Conservation (phyloP, 345 rosid genomes). For the Boechera stricta region DNA sequence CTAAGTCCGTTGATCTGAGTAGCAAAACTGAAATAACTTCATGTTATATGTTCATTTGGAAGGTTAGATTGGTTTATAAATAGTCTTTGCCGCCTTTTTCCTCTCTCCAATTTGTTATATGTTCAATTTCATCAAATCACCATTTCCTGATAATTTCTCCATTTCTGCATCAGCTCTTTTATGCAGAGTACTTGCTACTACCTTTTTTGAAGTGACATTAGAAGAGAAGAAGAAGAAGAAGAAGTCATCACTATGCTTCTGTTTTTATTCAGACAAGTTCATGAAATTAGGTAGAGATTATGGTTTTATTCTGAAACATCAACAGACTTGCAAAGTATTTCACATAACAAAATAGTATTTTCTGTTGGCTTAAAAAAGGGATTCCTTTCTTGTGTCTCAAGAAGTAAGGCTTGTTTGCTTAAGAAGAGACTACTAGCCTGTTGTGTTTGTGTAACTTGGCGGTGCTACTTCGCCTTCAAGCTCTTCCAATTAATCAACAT, state of each 20-base stretch:
- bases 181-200: conserved; percentile 87
- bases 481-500: conserved; percentile 50
- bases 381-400: conserved; percentile 10
- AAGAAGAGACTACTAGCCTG: not conserved
- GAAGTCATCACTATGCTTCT: conserved; percentile 14
- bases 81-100: not conserved
- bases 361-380: not conserved
- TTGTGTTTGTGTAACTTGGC: conserved; percentile 40
- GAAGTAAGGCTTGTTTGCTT: not conserved
- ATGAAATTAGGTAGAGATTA: conserved; percentile 24
- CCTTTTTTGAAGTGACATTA: conserved; percentile 68
- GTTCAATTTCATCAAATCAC: conserved; percentile 1
- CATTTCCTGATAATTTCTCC: conserved; percentile 26
- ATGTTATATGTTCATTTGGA: conserved; percentile 97
- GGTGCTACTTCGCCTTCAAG: conserved; percentile 52
- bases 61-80: conserved; percentile 55
- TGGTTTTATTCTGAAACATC: conserved; percentile 13
- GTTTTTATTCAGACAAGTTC: conserved; percentile 20
- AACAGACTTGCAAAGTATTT: conserved; percentile 5
- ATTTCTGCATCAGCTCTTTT: conserved; percentile 70
- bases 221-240: conserved; percentile 27
- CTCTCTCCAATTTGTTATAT: not conserved
- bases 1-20: conserved; percentile 71
- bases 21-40: conserved; percentile 85
- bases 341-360: not conserved